Percentiles rank a stretch among this genome's conserved stretches.
Conservation (phyloP, 345 rosid genomes). For the Gossypium rotundifolium region DNA sequence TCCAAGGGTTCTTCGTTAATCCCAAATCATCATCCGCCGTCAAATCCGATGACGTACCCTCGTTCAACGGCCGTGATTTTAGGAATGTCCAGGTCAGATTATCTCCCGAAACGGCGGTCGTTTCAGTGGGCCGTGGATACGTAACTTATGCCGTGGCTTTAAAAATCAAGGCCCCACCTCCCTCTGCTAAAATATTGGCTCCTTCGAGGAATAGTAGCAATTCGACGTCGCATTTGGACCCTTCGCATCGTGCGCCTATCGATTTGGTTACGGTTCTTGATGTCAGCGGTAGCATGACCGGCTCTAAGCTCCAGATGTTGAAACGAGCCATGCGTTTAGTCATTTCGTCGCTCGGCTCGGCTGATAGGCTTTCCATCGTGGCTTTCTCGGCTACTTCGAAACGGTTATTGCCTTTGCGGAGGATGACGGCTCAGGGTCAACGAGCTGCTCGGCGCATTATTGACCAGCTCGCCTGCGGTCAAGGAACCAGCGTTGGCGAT, state of each 20-base stretch:
- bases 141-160: slow-evolving; percentile 63
- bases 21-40: slow-evolving; percentile 33
- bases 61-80: slow-evolving; percentile 28
- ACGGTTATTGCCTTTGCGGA: slow-evolving; percentile 54
- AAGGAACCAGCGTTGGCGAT: slow-evolving; percentile 49
- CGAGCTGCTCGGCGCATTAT: slow-evolving; percentile 46
- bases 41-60: slow-evolving; percentile 37
- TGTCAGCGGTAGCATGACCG: slow-evolving; percentile 51
- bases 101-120: slow-evolving; percentile 57
- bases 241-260: slow-evolving; percentile 54
- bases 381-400: slow-evolving; percentile 47
- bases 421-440: slow-evolving; percentile 81
- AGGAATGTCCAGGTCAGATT: slow-evolving; percentile 51
- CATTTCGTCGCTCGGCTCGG: slow-evolving; percentile 54
- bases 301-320: slow-evolving; percentile 52
- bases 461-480: slow-evolving; percentile 55
- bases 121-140: slow-evolving; percentile 50
- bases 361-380: slow-evolving; percentile 72
- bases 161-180: slow-evolving; percentile 54
- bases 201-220: slow-evolving; percentile 4
- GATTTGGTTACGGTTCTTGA: slow-evolving; percentile 76
- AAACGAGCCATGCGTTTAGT: slow-evolving; percentile 68
- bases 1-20: slow-evolving; percentile 72
- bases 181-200: slow-evolving; percentile 3
- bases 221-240: slow-evolving; percentile 23